These are phyloP conservation scores for Xylaria nigripes DNA, from an alignment of 495 filamentous ascomycete genomes.

Conservation along the genomic window DNA sequence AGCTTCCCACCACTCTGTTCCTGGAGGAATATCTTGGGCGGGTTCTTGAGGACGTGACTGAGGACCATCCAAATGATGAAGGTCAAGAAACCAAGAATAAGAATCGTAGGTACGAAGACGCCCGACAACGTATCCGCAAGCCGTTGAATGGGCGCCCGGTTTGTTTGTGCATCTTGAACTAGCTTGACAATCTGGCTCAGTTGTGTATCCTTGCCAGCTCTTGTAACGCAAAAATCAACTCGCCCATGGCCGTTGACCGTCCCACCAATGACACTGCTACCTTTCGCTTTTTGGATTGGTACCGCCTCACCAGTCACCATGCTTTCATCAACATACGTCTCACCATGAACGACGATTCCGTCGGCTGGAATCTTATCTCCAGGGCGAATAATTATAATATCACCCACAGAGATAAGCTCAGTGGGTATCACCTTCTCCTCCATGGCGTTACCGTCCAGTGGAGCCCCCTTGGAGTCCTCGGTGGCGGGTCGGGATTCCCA, in stretches of 20 bases:
- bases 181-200: slow-evolving; percentile 96
- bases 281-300: slow-evolving; percentile 80
- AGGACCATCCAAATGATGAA: slow-evolving; percentile 94
- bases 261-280: slow-evolving; percentile 76
- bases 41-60: slow-evolving; percentile 69
- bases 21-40: slow-evolving; percentile 82
- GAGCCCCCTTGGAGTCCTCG: slow-evolving; percentile 38
- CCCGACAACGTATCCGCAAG: slow-evolving; percentile 88
- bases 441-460: slow-evolving; percentile 46
- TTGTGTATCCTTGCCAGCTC: slow-evolving; percentile 90
- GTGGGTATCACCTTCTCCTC: slow-evolving; percentile 84
- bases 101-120: slow-evolving; percentile 87
- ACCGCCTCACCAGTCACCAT: slow-evolving; percentile 98
- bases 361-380: slow-evolving; percentile 97
- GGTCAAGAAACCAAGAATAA: slow-evolving; percentile 73
- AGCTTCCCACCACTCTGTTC: slow-evolving; percentile 74
- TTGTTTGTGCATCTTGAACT: slow-evolving; percentile 94
- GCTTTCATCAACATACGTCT: slow-evolving; percentile 92
- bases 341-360: slow-evolving; percentile 74
- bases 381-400: slow-evolving; percentile 85
- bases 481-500: slow-evolving; percentile 47
- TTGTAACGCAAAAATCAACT: slow-evolving; percentile 85
- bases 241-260: slow-evolving; percentile 92
- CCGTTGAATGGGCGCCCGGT: slow-evolving; percentile 86
- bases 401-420: slow-evolving; percentile 88